These are phyloP conservation scores for Prunus padus DNA, from an alignment of 306 rosid species.

Conservation along the genomic window DNA sequence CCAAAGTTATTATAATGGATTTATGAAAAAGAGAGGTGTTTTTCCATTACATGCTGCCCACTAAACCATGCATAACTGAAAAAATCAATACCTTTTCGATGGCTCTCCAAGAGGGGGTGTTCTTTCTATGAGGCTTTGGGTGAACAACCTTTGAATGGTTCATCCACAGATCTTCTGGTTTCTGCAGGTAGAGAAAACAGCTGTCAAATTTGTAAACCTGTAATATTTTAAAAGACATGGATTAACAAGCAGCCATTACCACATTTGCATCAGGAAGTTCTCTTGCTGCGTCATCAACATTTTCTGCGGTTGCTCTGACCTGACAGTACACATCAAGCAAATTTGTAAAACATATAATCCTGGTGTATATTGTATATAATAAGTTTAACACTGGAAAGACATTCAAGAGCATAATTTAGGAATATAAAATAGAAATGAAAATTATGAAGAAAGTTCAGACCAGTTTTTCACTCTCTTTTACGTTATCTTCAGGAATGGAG, in stretches of 20 bases:
- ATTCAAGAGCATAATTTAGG: not conserved
- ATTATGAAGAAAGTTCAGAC: constrained; percentile 41
- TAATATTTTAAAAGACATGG: constrained; percentile 16
- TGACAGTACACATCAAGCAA: no score
- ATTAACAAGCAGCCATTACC: constrained; percentile 42
- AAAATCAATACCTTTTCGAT: constrained; percentile 59
- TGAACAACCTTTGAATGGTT: constrained; percentile 82
- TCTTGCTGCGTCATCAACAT: no score
- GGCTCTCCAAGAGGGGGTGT: constrained; percentile 67
- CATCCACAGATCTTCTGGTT: constrained; percentile 95
- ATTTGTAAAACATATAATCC: no score
- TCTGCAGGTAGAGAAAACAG: constrained; percentile 46
- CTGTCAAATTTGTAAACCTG: constrained; percentile 25
- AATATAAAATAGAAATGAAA: constrained; percentile 1
- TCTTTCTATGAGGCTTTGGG: constrained; percentile 91
- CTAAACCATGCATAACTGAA: not conserved
- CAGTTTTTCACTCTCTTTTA: constrained; percentile 71
- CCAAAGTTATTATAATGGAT: no score
- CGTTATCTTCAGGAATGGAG: constrained; percentile 60
- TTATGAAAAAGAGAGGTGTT: not conserved
- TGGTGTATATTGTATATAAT: not conserved
- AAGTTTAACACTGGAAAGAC: constrained; percentile 3
- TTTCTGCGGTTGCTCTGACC: no score
- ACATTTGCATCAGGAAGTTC: constrained; percentile 17
- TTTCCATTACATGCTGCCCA: not conserved